Evolutionary conservation across 202 grass and related monocot species (phyloP).

Genomic region (Musa balbisiana): DNA sequence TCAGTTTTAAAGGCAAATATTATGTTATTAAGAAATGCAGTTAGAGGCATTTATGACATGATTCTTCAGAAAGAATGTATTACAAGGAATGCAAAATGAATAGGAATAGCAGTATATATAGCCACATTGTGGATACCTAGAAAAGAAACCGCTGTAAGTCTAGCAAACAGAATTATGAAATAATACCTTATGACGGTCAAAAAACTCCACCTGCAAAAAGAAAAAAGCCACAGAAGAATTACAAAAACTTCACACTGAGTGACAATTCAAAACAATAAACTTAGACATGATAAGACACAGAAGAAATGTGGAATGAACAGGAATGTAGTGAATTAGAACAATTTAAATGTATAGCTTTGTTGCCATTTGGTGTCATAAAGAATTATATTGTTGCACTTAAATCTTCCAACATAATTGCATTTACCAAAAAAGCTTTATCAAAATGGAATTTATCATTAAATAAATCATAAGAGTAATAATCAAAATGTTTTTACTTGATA

Average conservation of each 20-base stretch:
- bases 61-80: too few species aligned
- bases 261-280: slow-evolving; percentile 11
- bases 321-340: not conserved
- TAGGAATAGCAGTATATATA: not conserved
- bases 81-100: not conserved
- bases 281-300: not conserved
- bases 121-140: not conserved
- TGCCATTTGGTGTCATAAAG: not conserved
- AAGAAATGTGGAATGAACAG: not conserved
- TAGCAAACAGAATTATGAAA: not conserved
- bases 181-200: slow-evolving; percentile 85
- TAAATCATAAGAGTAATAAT: not conserved
- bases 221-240: slow-evolving; percentile 9
- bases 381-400: not conserved
- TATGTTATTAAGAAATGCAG: not conserved
- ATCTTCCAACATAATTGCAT: not conserved
- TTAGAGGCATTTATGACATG: not conserved
- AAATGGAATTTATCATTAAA: not conserved
- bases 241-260: slow-evolving; percentile 4
- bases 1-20: not conserved
- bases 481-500: not conserved
- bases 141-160: slow-evolving; percentile 7
- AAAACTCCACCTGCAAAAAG: slow-evolving; percentile 84
- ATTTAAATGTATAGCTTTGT: not conserved
- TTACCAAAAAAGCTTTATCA: not conserved